phyloP scores from a whole-genome alignment of 495 filamentous ascomycete species.

The Hypoxylon subgilvum region DNA sequence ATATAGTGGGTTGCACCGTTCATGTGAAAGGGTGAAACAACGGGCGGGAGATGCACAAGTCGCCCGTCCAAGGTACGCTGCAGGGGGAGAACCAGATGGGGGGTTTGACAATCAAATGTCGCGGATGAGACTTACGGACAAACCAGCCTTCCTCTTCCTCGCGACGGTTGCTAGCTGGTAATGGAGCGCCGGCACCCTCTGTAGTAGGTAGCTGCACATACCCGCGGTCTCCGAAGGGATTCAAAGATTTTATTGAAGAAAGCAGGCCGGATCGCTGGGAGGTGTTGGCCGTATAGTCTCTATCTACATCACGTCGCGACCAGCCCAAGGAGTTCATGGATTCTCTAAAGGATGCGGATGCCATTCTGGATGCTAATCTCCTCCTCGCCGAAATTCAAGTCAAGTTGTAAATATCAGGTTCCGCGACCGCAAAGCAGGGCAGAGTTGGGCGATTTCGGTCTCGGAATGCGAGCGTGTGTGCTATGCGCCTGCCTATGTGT shows the following conservation, averaged over 20 bases:
- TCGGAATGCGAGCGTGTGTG: slow-evolving; percentile 23
- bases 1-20: slow-evolving; percentile 33
- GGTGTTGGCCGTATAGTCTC: slow-evolving; percentile 71
- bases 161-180: slow-evolving; percentile 81
- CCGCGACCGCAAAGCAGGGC: slow-evolving; percentile 18
- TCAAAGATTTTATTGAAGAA: slow-evolving; percentile 80
- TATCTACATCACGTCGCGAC: slow-evolving; percentile 83
- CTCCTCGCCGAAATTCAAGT: slow-evolving; percentile 3
- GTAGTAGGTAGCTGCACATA: slow-evolving; percentile 90
- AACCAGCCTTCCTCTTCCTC: slow-evolving; percentile 97
- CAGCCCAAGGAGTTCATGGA: slow-evolving; percentile 95
- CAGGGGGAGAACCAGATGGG: slow-evolving; percentile 36
- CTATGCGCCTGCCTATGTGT: too few species aligned
- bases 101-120: slow-evolving; percentile 15
- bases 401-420: slow-evolving; percentile 10
- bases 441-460: slow-evolving; percentile 17
- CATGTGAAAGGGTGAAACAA: slow-evolving; percentile 50
- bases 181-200: slow-evolving; percentile 80
- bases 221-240: slow-evolving; percentile 86
- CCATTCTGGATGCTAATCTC: slow-evolving; percentile 62
- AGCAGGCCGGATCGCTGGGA: slow-evolving; percentile 73
- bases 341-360: slow-evolving; percentile 86
- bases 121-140: slow-evolving; percentile 75
- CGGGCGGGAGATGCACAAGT: slow-evolving; percentile 50
- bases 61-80: slow-evolving; percentile 41